Conservation (phyloP, 2,329 filamentous ascomycete genomes). For the Proliferodiscus dingleyae region DNA sequence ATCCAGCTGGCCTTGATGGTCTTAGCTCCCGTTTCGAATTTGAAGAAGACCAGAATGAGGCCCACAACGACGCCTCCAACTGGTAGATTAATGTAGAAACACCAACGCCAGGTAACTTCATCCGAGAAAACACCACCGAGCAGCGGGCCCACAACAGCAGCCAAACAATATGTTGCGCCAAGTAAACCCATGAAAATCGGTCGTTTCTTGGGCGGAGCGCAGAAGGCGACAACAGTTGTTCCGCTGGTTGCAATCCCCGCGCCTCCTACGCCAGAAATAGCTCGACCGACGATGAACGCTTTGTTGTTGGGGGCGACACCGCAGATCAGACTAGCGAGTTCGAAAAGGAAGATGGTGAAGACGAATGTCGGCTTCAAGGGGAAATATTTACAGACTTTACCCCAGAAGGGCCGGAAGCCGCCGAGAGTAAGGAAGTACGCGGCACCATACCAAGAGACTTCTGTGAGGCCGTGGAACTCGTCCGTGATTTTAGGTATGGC, state of each 20-base stretch:
- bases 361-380: constrained; percentile 19
- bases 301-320: constrained; percentile 25
- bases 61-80: constrained; percentile 30
- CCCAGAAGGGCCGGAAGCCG: constrained; percentile 7
- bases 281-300: constrained; percentile 29
- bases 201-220: constrained; percentile 10
- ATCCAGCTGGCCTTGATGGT: constrained; percentile 1
- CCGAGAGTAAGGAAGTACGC: constrained; percentile 26
- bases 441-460: constrained; percentile 33
- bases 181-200: constrained; percentile 1
- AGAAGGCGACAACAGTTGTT: constrained; percentile 37
- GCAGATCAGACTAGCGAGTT: constrained; percentile 28
- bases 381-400: constrained; percentile 6
- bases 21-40: constrained; percentile 22
- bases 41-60: constrained; percentile 38
- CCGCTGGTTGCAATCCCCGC: constrained; percentile 31
- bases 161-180: constrained; percentile 42
- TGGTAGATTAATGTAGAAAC: constrained; percentile 38
- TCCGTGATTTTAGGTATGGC: constrained; percentile 35
- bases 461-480: constrained; percentile 30
- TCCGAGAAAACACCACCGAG: constrained; percentile 30
- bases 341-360: constrained; percentile 26
- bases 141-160: constrained; percentile 25
- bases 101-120: constrained; percentile 33
- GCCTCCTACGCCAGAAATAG: constrained; percentile 26